Conservation (phyloP, 78 protist species). For the Dictyostelium brefeldianum region DNA sequence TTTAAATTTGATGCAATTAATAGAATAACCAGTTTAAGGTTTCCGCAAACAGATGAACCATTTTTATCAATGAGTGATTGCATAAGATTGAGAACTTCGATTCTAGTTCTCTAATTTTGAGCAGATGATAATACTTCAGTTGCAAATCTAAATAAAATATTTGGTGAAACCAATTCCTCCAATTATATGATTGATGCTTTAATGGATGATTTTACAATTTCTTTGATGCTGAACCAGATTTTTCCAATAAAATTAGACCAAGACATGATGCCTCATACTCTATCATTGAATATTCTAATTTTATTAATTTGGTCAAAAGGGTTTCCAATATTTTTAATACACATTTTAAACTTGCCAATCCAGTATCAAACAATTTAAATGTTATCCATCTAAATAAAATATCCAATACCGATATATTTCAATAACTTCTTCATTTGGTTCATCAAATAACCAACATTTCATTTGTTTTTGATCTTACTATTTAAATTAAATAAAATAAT, state of each 20-base stretch:
- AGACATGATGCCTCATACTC: conserved; percentile 69
- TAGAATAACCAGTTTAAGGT: conserved; percentile 23
- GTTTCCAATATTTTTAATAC: conserved; percentile 28
- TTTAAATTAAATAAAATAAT: no score
- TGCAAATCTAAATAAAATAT: conserved; percentile 20
- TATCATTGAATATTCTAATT: conserved; percentile 21
- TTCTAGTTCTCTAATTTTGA: conserved; percentile 63
- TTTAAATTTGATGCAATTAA: conserved; percentile 10
- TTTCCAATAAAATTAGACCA: conserved; percentile 34
- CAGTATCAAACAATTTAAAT: conserved; percentile 53
- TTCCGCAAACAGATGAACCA: conserved; percentile 37
- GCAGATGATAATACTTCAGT: conserved; percentile 12
- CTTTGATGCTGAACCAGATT: conserved; percentile 17
- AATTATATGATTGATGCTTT: background rate
- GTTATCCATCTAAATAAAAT: conserved; percentile 48
- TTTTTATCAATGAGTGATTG: conserved; percentile 14
- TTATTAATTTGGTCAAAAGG: background rate
- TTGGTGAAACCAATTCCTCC: conserved; percentile 38
- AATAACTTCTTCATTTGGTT: conserved; percentile 15
- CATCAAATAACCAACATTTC: conserved; percentile 12
- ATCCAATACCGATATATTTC: conserved; percentile 43
- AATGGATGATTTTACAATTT: conserved; percentile 13
- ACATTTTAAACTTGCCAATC: conserved; percentile 23
- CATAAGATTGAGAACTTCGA: conserved; percentile 29
- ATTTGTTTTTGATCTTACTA: conserved; percentile 29